Percentiles rank a stretch among this genome's conserved stretches.
Conservation (phyloP, 108 stramenopile genomes). For the Cyclotella kingstonii region DNA sequence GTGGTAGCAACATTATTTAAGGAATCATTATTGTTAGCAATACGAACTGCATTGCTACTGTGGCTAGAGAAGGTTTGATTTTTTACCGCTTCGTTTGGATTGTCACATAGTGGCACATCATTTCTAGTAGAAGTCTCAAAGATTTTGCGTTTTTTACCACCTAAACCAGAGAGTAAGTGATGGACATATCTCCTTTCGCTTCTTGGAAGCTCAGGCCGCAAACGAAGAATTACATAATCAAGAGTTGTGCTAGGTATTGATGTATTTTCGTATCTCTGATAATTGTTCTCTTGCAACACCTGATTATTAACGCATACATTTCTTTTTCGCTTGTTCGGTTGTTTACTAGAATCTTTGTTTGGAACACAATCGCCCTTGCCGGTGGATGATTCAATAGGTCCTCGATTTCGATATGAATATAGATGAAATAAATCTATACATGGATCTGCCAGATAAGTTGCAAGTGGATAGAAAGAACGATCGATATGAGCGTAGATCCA, state of each 20-base stretch:
- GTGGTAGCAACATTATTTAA: constrained; percentile 9
- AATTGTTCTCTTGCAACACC: neutral
- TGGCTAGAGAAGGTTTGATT: neutral
- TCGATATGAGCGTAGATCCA: constrained; percentile 55
- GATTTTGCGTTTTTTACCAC: constrained; percentile 33
- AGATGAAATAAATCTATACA: constrained; percentile 36
- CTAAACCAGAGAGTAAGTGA: constrained; percentile 29
- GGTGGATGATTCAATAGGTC: constrained; percentile 9
- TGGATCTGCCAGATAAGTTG: constrained; percentile 47
- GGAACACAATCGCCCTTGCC: constrained; percentile 1
- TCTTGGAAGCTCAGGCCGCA: constrained; percentile 52
- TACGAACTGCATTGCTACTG: neutral
- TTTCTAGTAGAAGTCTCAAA: constrained; percentile 61
- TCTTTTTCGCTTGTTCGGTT: neutral
- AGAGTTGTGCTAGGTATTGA: neutral
- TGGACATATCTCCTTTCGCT: constrained; percentile 58
- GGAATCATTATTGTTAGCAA: neutral
- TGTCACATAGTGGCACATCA: constrained; percentile 12
- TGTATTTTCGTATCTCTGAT: neutral
- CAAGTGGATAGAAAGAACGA: constrained; percentile 51
- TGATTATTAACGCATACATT: neutral
- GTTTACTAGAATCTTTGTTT: constrained; percentile 14
- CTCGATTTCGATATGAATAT: constrained; percentile 46
- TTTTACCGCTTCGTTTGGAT: too few species aligned
- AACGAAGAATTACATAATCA: constrained; percentile 36